phyloP scores from a whole-genome alignment of 2,329 filamentous ascomycete genomes.

The Fusarium napiforme region DNA sequence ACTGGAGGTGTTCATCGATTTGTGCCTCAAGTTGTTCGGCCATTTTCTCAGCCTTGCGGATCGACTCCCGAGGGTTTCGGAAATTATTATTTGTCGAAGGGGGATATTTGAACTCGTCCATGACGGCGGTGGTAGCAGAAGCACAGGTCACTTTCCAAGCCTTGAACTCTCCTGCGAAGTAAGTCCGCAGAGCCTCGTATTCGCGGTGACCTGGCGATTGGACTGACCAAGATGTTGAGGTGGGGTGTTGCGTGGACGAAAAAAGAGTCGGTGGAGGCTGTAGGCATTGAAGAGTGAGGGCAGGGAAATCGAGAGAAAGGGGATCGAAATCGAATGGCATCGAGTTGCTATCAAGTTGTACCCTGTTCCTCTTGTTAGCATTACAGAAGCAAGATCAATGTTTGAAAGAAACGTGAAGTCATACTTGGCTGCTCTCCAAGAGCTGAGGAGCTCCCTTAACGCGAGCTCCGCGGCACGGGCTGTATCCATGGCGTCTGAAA shows the following conservation, averaged over 20 bases:
- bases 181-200: slow-evolving; percentile 74
- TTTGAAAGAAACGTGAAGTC: slow-evolving; percentile 44
- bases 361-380: slow-evolving; percentile 52
- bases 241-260: slow-evolving; percentile 81
- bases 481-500: slow-evolving; percentile 79
- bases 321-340: slow-evolving; percentile 84
- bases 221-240: slow-evolving; percentile 83
- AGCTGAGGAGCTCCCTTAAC: slow-evolving; percentile 82
- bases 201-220: slow-evolving; percentile 79
- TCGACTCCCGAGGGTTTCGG: slow-evolving; percentile 58
- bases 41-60: slow-evolving; percentile 60
- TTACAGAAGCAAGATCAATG: not conserved
- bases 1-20: slow-evolving; percentile 79
- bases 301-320: slow-evolving; percentile 84
- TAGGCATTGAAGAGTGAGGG: slow-evolving; percentile 83
- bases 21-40: slow-evolving; percentile 74
- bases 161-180: slow-evolving; percentile 74
- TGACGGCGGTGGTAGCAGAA: slow-evolving; percentile 59
- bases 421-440: slow-evolving; percentile 84
- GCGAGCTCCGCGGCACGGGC: slow-evolving; percentile 86
- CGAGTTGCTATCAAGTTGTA: slow-evolving; percentile 65
- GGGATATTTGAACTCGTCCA: slow-evolving; percentile 64
- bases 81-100: slow-evolving; percentile 52
- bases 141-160: slow-evolving; percentile 69
- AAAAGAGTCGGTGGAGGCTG: slow-evolving; percentile 84